Evolutionary conservation across 202 grass and related monocot species (phyloP).

Genomic region (Alloteropsis angusta): DNA sequence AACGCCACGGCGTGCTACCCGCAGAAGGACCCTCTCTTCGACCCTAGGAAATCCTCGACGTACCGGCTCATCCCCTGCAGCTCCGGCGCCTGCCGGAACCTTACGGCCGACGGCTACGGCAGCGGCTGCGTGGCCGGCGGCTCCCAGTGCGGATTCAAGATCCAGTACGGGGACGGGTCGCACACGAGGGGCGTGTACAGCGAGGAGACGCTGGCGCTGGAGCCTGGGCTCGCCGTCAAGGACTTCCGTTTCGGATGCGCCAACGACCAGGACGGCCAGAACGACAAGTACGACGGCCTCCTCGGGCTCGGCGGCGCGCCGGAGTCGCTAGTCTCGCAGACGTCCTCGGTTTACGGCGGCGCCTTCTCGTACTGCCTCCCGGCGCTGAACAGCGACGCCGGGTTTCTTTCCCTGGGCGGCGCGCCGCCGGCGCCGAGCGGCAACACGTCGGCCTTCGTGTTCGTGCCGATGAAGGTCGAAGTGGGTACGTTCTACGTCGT

Average conservation of each 20-base stretch:
- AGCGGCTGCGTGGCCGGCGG: neutral
- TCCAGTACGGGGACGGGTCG: slow-evolving; percentile 1
- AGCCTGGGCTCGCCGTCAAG: neutral
- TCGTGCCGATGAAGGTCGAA: slow-evolving; percentile 25
- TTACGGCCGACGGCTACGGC: neutral
- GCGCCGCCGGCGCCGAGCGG: neutral
- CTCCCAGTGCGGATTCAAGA: neutral
- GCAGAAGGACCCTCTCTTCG: slow-evolving; percentile 30
- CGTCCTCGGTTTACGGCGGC: neutral
- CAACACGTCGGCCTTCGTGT: neutral
- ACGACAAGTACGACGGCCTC: slow-evolving; percentile 24
- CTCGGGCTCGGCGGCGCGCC: slow-evolving; percentile 18
- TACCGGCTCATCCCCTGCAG: slow-evolving; percentile 3
- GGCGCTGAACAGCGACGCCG: neutral
- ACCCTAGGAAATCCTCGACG: slow-evolving; percentile 21
- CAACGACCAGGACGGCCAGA: neutral
- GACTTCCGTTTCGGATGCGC: slow-evolving; percentile 42
- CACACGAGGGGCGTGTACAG: slow-evolving; percentile 7
- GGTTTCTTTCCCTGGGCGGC: slow-evolving; percentile 6
- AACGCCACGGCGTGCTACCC: slow-evolving; percentile 11
- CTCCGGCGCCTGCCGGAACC: neutral
- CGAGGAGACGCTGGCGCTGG: slow-evolving; percentile 6
- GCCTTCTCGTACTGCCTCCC: slow-evolving; percentile 38
- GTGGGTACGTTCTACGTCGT: slow-evolving; percentile 36
- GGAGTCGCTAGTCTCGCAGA: slow-evolving; percentile 18